Evolutionary conservation across 345 rosid genomes (phyloP), one percentile per base, ranked within the genome.

Genomic region (Conringia planisiliqua): DNA sequence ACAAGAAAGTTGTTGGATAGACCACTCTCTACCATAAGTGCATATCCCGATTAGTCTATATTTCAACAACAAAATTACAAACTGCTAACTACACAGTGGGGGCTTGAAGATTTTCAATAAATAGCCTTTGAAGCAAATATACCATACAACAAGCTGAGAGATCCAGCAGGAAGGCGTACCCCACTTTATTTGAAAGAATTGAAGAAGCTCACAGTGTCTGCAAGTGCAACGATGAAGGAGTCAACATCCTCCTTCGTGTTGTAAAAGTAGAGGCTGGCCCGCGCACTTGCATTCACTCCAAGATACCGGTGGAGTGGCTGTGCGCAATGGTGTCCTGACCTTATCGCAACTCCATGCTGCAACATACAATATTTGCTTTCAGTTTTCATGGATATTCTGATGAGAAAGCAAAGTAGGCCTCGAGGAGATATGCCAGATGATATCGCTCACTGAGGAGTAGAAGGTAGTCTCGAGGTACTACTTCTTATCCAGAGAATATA

Each of bases 261-360:
- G 83, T 94, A 91, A 76, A 94, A 90, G 86, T 91, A 68, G 77
- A 94, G 97, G 72, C 98, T 94, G 40, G 97, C 97, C 1, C 97
- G 91, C 0, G 98, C 98, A 46, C 95, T 94, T 5, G 97, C 89
- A 61, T 57, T 88, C 60, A 90, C 83, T 50, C 98, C 97, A 69
- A 94, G 81, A 70, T 83, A 71, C 60, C 95, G 82, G 76, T 94
- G 98, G 43, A 94, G 96, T 47, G 97, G 97, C 77, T 91, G 98
- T 1, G 98, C 91, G 14, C 98, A 94, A 75, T 94, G 98, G 80
- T 91, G 98, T 70, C 98, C 98, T 12, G 97, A 88, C 85, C 98
- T 86, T 78, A 92, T 85, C 4, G 98, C 98, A 73, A 92, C 96
- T 24, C 98, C 98, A 68, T 94, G 96, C 98, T 94, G 98, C 59